phyloP scores from a whole-genome alignment of 176 grass and related monocot genomes.

The barley (Hordeum vulgare) region DNA sequence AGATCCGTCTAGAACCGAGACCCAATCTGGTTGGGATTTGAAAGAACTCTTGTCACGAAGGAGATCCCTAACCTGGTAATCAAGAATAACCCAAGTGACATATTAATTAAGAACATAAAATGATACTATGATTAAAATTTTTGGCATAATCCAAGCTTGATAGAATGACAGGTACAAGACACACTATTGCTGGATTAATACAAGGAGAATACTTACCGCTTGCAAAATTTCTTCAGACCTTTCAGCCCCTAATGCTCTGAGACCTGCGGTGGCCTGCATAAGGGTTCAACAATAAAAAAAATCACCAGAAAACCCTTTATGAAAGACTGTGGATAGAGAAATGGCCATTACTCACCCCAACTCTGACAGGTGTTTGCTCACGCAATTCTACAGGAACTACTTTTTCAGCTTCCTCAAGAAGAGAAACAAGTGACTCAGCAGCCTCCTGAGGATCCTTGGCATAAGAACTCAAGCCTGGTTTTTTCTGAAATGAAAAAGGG shows the following conservation, averaged over 20 bases:
- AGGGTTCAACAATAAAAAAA: slow-evolving; percentile 17
- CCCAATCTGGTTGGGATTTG: slow-evolving; percentile 84
- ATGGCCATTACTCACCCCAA: slow-evolving; percentile 67
- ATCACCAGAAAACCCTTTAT: slow-evolving; percentile 4
- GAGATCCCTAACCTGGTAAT: slow-evolving; percentile 76
- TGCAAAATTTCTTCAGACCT: slow-evolving; percentile 92
- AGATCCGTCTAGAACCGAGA: slow-evolving; percentile 88
- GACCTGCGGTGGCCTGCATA: slow-evolving; percentile 89
- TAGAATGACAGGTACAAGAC: slow-evolving; percentile 2
- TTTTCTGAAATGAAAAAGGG: slow-evolving; percentile 48
- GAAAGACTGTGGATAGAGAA: background rate
- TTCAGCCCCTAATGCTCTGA: slow-evolving; percentile 78
- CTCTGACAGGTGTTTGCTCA: slow-evolving; percentile 76
- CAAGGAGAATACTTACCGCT: slow-evolving; percentile 56
- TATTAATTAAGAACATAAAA: slow-evolving; percentile 9
- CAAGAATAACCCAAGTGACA: background rate
- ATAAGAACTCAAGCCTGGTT: slow-evolving; percentile 72
- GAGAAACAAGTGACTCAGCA: slow-evolving; percentile 79
- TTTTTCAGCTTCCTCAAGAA: slow-evolving; percentile 76
- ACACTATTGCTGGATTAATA: background rate
- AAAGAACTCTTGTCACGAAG: slow-evolving; percentile 81
- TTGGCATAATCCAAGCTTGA: slow-evolving; percentile 14
- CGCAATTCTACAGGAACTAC: slow-evolving; percentile 65
- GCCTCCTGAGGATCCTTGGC: slow-evolving; percentile 81
- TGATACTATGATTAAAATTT: slow-evolving; percentile 4